Evolutionary conservation across 495 filamentous ascomycete genomes (phyloP), one percentile per base, ranked within the genome.

Genomic region (Glutinoglossum americanum): DNA sequence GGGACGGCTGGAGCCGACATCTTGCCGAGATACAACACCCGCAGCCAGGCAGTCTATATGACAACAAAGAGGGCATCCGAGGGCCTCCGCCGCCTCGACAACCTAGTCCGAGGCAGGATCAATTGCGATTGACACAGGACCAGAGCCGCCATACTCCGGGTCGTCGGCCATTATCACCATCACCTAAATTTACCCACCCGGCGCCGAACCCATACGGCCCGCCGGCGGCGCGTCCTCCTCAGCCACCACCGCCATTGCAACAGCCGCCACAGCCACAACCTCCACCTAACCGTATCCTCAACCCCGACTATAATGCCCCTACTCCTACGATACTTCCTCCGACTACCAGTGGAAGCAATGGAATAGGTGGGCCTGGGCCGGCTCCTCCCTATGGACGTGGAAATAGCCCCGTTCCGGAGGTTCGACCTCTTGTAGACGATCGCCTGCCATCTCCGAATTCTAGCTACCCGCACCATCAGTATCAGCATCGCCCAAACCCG

Each of bases 381-480:
- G 56, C 77, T 56, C 76, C 79, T 56, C 73, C 79, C 19, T 82
- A 80, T 64, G 76, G 76, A 48, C 73, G 78, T 53, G 73, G 75
- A 0, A 81, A 80, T 61, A 92, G 84, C 63, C 89, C 89, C 41
- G 79, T 84, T 27, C 79, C 84, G 35, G 90, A 96, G 56, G 83
- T 89, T 55, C 81, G 87, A 51, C 87, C 89, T 0, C 80, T 94
- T 64, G 78, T 89, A 61, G 90, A 96, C 58, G 84, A 85, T 63
- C 80, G 85, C 30, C 82, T 85, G 61, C 80, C 57, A 32, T 94
- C 92, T 11, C 86, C 89, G 27, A 85, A 84, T 59, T 81, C 84
- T 54, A 79, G 76, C 37, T 94, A 93, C 64, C 80, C 83, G 3
- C 89, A 87, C 62, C 81, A 84, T 56, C 83, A 83, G 62, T 82